These are phyloP conservation scores for Cutaneotrichosporon daszewskae DNA, from an alignment of 1,284 basidiomycete genomes.

Conservation along the genomic window DNA sequence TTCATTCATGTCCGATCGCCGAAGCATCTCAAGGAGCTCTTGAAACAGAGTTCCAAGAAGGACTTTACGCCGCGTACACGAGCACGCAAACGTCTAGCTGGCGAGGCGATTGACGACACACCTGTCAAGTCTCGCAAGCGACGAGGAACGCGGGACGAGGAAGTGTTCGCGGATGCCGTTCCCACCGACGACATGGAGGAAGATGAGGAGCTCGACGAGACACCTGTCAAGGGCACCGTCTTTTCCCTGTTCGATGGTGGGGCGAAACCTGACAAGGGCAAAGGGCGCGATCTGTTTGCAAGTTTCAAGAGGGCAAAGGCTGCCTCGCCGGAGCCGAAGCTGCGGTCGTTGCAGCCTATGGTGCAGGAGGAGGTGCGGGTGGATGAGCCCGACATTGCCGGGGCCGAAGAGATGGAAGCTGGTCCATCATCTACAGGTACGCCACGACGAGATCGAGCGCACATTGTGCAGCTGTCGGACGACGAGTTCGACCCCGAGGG, in stretches of 20 bases:
- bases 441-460: conserved; percentile 1
- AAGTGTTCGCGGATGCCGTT: conserved; percentile 1
- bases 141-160: background rate
- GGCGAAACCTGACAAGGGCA: background rate
- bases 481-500: conserved; percentile 38
- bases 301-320: conserved; percentile 11
- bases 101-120: conserved; percentile 41
- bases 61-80: conserved; percentile 43
- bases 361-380: no score
- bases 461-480: conserved; percentile 26
- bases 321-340: no score
- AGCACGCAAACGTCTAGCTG: conserved; percentile 42
- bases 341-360: no score
- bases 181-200: background rate
- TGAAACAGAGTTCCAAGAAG: conserved; percentile 31
- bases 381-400: no score
- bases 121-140: conserved; percentile 24
- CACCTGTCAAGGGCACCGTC: conserved; percentile 11
- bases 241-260: conserved; percentile 9
- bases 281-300: conserved; percentile 9
- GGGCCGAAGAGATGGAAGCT: no score
- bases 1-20: conserved; percentile 40
- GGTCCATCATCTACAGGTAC: background rate
- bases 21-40: conserved; percentile 34
- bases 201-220: conserved; percentile 14